A percentile compares a stretch with the other conserved stretches of the same genome.
Conservation (phyloP, 352 stramenopile species). For the Globisporangium sylvaticum region DNA sequence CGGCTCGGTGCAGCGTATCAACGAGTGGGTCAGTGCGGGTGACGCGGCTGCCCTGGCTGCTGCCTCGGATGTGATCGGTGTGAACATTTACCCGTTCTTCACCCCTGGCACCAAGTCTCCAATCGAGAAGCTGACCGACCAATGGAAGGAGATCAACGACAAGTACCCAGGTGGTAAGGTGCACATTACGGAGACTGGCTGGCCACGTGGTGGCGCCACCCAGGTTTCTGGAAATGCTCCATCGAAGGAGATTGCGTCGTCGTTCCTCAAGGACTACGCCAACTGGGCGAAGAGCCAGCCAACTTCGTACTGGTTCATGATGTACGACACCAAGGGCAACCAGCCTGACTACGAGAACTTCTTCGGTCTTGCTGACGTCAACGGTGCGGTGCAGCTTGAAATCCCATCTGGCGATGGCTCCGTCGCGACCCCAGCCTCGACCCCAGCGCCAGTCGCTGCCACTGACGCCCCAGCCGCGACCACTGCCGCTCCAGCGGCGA, state of each 20-base stretch:
- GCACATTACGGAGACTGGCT: constrained; percentile 39
- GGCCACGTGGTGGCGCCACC: constrained; percentile 24
- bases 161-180: constrained; percentile 33
- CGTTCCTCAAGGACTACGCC: constrained; percentile 30
- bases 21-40: constrained; percentile 28
- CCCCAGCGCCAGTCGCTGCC: neutral
- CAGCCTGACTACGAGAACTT: constrained; percentile 32
- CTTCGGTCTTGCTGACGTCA: constrained; percentile 36
- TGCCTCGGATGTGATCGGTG: constrained; percentile 32
- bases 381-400: constrained; percentile 20
- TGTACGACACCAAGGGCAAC: constrained; percentile 38
- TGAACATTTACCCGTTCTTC: constrained; percentile 55
- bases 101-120: constrained; percentile 22
- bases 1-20: constrained; percentile 46
- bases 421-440: neutral
- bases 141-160: constrained; percentile 27
- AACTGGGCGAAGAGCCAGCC: constrained; percentile 22
- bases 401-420: constrained; percentile 22
- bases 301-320: constrained; percentile 41
- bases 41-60: constrained; percentile 27
- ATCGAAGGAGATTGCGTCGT: constrained; percentile 22
- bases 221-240: constrained; percentile 21
- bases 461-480: neutral
- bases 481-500: neutral
- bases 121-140: constrained; percentile 35